Evolutionary conservation across 176 grass and related monocot genomes (phyloP).

Genomic region (Aegilops umbellulata): DNA sequence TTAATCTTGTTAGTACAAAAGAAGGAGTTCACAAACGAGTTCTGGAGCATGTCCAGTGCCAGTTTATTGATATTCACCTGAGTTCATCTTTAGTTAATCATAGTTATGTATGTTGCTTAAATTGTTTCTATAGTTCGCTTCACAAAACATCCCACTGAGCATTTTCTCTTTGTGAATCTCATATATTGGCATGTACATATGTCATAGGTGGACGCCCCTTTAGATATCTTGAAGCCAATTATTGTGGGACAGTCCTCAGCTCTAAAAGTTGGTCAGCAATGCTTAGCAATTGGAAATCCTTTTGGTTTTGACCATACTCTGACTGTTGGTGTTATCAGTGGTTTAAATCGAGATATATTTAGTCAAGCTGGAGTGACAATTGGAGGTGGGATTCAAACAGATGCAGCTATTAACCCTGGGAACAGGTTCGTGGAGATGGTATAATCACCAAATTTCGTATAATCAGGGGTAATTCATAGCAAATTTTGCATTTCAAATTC

Average conservation of each 20-base stretch:
- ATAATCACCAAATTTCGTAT: neutral
- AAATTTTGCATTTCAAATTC: conserved; percentile 1
- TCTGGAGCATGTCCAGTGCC: neutral
- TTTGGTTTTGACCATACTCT: conserved; percentile 98
- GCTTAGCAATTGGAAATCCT: conserved; percentile 94
- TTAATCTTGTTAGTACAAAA: neutral
- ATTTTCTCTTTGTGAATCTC: conserved; percentile 16
- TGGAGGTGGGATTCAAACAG: conserved; percentile 93
- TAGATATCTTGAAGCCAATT: conserved; percentile 82
- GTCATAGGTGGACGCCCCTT: conserved; percentile 72
- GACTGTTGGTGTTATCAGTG: conserved; percentile 93
- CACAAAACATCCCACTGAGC: neutral
- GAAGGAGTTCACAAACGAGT: neutral
- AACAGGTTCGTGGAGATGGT: conserved; percentile 59
- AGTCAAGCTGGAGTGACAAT: conserved; percentile 94
- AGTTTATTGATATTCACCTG: neutral
- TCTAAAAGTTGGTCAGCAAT: conserved; percentile 96
- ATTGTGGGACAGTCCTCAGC: conserved; percentile 68
- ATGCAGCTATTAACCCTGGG: conserved; percentile 97
- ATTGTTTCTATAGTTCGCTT: neutral
- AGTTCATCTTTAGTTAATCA: conserved; percentile 7
- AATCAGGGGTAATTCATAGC: neutral
- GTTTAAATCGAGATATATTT: conserved; percentile 93
- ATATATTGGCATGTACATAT: conserved; percentile 23
- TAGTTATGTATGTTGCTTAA: conserved; percentile 15